These are phyloP conservation scores for Chlamydomonas sp. DNA, from an alignment of 139 green algal species.

Conservation along the genomic window DNA sequence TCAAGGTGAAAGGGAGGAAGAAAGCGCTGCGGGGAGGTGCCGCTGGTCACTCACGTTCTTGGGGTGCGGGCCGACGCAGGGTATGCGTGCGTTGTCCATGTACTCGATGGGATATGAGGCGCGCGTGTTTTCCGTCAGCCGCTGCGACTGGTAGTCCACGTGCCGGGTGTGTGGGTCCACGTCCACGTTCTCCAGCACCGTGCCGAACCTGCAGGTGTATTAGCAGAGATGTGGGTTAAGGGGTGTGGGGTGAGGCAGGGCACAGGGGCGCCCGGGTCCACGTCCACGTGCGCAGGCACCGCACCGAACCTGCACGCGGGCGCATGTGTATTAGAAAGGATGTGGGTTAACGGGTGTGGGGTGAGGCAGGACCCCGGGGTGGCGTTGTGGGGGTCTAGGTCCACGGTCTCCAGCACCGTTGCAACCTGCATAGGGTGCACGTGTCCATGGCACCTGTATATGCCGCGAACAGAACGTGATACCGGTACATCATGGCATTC, in stretches of 20 bases:
- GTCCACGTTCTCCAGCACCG: slow-evolving; percentile 95
- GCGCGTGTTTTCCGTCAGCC: slow-evolving; percentile 82
- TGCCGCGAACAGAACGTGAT: no score
- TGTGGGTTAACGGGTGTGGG: no score
- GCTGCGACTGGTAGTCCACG: slow-evolving; percentile 74
- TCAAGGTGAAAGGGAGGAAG: no score
- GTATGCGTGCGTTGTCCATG: slow-evolving; percentile 94
- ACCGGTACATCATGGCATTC: not conserved
- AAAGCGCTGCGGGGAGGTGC: no score
- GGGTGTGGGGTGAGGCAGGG: no score
- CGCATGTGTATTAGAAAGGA: no score
- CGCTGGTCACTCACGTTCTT: slow-evolving; percentile 64
- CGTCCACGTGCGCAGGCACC: slow-evolving; percentile 94
- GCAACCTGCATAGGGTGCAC: no score
- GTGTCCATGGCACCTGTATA: no score
- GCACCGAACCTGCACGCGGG: slow-evolving; percentile 55
- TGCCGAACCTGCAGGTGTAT: slow-evolving; percentile 47
- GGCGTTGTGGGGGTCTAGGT: no score
- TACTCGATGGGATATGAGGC: slow-evolving; percentile 95
- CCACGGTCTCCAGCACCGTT: no score
- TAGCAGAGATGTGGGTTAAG: no score
- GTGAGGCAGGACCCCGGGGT: no score
- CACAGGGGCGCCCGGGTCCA: slow-evolving; percentile 66
- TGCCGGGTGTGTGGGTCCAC: slow-evolving; percentile 72
- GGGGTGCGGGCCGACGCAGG: slow-evolving; percentile 90